Conservation (phyloP, 2,329 filamentous ascomycete genomes). For the Knufia petricola region DNA sequence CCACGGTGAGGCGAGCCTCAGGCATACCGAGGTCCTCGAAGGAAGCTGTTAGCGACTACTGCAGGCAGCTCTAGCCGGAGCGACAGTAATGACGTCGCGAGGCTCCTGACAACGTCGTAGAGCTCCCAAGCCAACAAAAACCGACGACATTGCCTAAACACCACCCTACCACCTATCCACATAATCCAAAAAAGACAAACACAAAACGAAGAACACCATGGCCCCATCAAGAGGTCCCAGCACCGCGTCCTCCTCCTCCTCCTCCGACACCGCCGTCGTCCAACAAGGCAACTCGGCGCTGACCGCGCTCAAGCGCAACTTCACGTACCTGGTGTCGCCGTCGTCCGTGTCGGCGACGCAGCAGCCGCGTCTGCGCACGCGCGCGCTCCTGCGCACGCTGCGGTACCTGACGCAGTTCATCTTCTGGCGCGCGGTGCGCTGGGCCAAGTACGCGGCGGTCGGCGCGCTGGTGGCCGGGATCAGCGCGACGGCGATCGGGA, state of each 20-base stretch:
- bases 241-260: background rate
- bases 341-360: conserved; percentile 7
- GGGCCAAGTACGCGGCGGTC: conserved; percentile 22
- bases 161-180: no score
- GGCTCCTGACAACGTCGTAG: no score
- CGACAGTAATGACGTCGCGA: no score
- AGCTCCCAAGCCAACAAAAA: no score
- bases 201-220: no score
- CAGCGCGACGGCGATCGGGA: conserved; percentile 19
- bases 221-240: conserved; percentile 4
- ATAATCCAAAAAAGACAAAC: no score
- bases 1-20: no score
- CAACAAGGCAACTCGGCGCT: conserved; percentile 21
- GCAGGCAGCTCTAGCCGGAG: no score
- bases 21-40: no score
- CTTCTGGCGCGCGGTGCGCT: conserved; percentile 22
- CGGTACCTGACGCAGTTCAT: conserved; percentile 19
- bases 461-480: conserved; percentile 19
- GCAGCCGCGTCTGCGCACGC: conserved; percentile 18
- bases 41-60: no score
- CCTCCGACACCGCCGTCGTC: conserved; percentile 15
- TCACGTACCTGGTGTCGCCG: conserved; percentile 20
- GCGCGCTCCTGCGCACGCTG: conserved; percentile 20
- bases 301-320: conserved; percentile 18
- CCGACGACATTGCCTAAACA: no score